Evolutionary conservation across 2,329 filamentous ascomycete genomes (phyloP).

Genomic region (Dryadomyces sulphureus): DNA sequence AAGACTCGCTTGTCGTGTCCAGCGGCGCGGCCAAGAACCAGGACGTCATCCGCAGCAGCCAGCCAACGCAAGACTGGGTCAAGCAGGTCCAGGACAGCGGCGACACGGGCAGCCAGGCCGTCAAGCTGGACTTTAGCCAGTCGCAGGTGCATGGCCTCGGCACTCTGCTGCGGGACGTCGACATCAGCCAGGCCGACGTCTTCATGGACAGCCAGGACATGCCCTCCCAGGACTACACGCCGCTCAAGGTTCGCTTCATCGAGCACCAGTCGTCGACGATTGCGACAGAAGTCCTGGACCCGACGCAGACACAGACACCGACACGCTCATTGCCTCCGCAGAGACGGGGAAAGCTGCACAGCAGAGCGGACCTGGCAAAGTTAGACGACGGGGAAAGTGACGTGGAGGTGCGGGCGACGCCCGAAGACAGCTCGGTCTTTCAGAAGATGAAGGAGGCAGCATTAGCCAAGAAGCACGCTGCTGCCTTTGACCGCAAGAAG

Average conservation of each 20-base stretch:
- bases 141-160: constrained; percentile 45
- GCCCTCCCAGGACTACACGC: constrained; percentile 56
- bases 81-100: constrained; percentile 8
- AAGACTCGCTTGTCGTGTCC: constrained; percentile 26
- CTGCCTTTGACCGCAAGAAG: constrained; percentile 61
- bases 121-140: constrained; percentile 44
- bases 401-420: neutral
- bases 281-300: constrained; percentile 47
- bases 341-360: constrained; percentile 41
- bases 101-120: constrained; percentile 22
- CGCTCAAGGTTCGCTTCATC: constrained; percentile 52
- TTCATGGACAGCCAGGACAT: constrained; percentile 42
- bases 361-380: constrained; percentile 24
- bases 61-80: constrained; percentile 22
- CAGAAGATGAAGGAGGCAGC: constrained; percentile 19
- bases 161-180: constrained; percentile 33
- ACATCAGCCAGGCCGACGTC: constrained; percentile 45
- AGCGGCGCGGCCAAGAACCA: constrained; percentile 29
- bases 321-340: constrained; percentile 26
- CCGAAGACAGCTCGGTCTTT: constrained; percentile 9
- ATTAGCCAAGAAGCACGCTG: constrained; percentile 18
- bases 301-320: constrained; percentile 17
- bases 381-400: constrained; percentile 19
- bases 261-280: constrained; percentile 52
- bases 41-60: constrained; percentile 35